phyloP scores from a whole-genome alignment of 1,284 basidiomycete species.

The Trichosporon faecale region DNA sequence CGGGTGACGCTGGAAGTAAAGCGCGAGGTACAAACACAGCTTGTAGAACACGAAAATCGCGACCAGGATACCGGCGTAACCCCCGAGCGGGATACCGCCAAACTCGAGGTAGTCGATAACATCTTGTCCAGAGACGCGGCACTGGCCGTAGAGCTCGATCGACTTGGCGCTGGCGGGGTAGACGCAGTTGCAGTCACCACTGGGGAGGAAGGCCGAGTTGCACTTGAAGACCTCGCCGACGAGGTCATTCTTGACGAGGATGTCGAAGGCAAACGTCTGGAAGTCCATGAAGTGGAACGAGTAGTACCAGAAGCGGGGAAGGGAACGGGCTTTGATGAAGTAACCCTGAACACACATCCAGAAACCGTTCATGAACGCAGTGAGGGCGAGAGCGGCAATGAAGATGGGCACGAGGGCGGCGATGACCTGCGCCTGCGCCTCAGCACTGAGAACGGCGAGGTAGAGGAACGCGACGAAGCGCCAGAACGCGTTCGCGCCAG shows the following conservation, averaged over 20 bases:
- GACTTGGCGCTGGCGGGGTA: constrained; percentile 30
- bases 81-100: constrained; percentile 25
- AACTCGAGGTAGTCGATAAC: constrained; percentile 37
- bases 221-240: constrained; percentile 57
- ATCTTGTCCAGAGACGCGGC: constrained; percentile 38
- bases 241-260: constrained; percentile 57
- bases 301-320: constrained; percentile 24
- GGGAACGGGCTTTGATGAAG: constrained; percentile 21
- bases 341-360: constrained; percentile 58
- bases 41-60: constrained; percentile 47
- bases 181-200: constrained; percentile 18
- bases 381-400: constrained; percentile 61
- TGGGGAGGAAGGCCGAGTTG: constrained; percentile 20
- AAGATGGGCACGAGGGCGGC: constrained; percentile 61
- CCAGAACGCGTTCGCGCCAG: constrained; percentile 54
- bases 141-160: constrained; percentile 54
- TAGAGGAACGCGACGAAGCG: constrained; percentile 60
- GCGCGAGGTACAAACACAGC: constrained; percentile 36
- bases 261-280: constrained; percentile 54
- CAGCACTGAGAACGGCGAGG: constrained; percentile 60
- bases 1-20: constrained; percentile 14
- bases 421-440: constrained; percentile 59
- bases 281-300: constrained; percentile 45
- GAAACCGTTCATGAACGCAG: constrained; percentile 61
- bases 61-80: constrained; percentile 46